Conservation (phyloP, 345 rosid species). For the Salix udensis region DNA sequence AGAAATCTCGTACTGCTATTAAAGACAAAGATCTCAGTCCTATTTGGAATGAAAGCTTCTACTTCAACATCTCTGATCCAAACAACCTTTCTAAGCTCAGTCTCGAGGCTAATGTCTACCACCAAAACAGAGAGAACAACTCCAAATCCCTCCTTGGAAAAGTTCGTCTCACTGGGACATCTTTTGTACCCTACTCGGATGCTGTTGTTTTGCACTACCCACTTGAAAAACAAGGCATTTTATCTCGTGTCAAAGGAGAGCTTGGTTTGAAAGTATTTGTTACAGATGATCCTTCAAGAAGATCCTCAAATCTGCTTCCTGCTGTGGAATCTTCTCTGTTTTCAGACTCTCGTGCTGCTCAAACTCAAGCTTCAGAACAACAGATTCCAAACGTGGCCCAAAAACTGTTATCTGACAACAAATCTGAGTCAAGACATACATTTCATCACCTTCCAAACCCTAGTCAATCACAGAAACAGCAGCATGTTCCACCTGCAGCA, state of each 20-base stretch:
- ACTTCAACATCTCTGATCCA: conserved; percentile 75
- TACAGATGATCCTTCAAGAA: conserved; percentile 57
- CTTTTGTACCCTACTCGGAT: conserved; percentile 69
- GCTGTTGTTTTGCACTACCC: conserved; percentile 76
- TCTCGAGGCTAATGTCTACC: conserved; percentile 65
- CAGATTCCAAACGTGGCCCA: conserved; percentile 11
- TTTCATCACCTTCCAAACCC: conserved; percentile 47
- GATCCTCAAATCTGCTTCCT: conserved; percentile 43
- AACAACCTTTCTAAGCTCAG: conserved; percentile 42
- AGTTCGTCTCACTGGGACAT: conserved; percentile 66
- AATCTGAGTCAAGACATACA: conserved; percentile 32
- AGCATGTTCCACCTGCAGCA: conserved; percentile 17
- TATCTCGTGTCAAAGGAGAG: conserved; percentile 69
- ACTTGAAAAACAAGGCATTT: conserved; percentile 53
- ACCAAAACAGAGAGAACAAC: conserved; percentile 34
- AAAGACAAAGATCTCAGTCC: conserved; percentile 72
- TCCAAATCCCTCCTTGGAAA: conserved; percentile 60
- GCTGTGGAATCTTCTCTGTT: conserved; percentile 41
- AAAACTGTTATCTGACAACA: conserved; percentile 19
- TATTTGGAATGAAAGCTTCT: conserved; percentile 78
- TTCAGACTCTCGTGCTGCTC: conserved; percentile 27
- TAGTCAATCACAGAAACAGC: conserved; percentile 27
- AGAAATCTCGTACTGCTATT: conserved; percentile 57
- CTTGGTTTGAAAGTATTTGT: conserved; percentile 69
- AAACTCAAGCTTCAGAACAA: conserved; percentile 23